Evolutionary conservation across 306 rosid species (phyloP), one percentile per base, ranked within the genome.

Genomic region (Casuarina cunninghamiana): DNA sequence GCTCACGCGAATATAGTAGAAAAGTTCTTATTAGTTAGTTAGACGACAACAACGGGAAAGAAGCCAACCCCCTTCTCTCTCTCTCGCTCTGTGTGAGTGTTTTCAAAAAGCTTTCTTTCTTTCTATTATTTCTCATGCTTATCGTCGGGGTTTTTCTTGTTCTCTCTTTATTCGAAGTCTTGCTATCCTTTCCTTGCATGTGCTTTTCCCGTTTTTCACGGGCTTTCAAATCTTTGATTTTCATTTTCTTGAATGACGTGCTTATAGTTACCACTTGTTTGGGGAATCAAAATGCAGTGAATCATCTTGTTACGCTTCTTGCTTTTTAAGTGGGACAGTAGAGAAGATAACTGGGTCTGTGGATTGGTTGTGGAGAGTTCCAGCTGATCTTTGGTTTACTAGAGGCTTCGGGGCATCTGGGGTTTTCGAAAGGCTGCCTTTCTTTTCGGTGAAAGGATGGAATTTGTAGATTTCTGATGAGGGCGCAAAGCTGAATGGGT

Each of bases 331-430:
- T 12, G 42, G 69, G 69, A 37, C 12, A 37, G 13, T 3, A 62
- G 69, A 37, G 43, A 62, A 62, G 43, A 62, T 4, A 62, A 58
- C 12, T 4, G 44, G 44, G 71, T 66, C 41, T 66, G 71, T 66
- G 26, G 41, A 66, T 42, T 41, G n/a, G 8, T 41, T 16, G 49
- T 38, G 49, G 71, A 66, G 41, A 41, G 35, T 41, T 41, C 48
- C 46, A 6, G 12, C 32, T n/a, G 48, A 66, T 66, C 10, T 66
- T 66, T 2, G 71, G 49, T 65, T 66, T 57, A 39, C 3, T 39
- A 66, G 35, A 39, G 48, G 35, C 71, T 42, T 41, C 8, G 71
- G 71, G 43, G 71, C 50, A 66, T 66, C 49, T 66, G 71, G 13
- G 32, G 7, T 66, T 41, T 17, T 66, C 12, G 2, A 41, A 65